Evolutionary conservation across 2,329 filamentous ascomycete genomes (phyloP), one percentile per base, ranked within the genome.

Genomic region (Colletotrichum phormii): DNA sequence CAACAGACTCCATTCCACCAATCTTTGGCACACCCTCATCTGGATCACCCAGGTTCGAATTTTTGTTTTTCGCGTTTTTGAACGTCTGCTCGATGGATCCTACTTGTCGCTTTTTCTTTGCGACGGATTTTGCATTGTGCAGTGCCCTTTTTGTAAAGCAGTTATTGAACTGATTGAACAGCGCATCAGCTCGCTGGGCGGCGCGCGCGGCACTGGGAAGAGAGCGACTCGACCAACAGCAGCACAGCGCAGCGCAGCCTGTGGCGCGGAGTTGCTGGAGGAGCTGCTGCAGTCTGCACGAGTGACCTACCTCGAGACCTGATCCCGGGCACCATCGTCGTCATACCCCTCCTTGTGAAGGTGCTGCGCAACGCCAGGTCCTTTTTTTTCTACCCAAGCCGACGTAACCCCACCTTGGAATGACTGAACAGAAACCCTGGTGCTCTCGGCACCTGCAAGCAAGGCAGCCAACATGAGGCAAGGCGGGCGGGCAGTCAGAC

Each of bases 1-100:
- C 81, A 83, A 73, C 76, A 81, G 78, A 82, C 81, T 83, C 81
- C 82, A 80, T 78, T 83, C 80, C 73, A 73, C 71, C 65, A 82
- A 83, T 84, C 80, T 84, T 84, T 84, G 82, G 77, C 71, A 82
- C 77, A 54, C 24, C 35, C 46, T 76, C 75, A 65, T 75, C 71
- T 73, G 71, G 76, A 77, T 71, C 72, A 51, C 8, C 60, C 72
- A 72, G 74, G 64, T 80, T 80, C 79, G 77, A 80, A 67, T 74
- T 69, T 75, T 76, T 74, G 26, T 7, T 31, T 31, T n/a, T 4
- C 2, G 1, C 0, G 2, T 26, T 70, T 72, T 61, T 35, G 6
- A 2, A 24, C 4, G 31, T 49, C 4, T 4, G 18, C 7, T 12
- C 3, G n/a, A 35, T 5, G 2, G 11, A 15, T 3, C 9, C 33